Percentiles rank a stretch among this genome's conserved stretches.
Conservation (phyloP, 768 basidiomycete genomes). For the Pholiota microspora region DNA sequence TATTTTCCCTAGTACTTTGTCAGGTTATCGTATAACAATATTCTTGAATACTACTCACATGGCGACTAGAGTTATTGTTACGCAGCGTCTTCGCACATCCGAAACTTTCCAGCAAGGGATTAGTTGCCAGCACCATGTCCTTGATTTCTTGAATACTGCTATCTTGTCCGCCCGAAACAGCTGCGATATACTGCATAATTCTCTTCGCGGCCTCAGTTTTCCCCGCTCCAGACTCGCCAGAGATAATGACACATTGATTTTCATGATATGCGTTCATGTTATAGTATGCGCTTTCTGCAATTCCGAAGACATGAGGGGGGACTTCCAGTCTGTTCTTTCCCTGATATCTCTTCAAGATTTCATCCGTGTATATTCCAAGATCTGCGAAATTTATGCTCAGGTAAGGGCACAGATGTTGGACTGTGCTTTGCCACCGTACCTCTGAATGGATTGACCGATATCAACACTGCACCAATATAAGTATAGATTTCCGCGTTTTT, state of each 20-base stretch:
- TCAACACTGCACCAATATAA: slow-evolving; percentile 96
- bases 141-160: slow-evolving; percentile 96
- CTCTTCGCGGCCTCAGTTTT: slow-evolving; percentile 99
- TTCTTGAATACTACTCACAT: slow-evolving; percentile 55
- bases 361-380: slow-evolving; percentile 97
- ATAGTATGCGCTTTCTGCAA: slow-evolving; percentile 97
- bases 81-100: slow-evolving; percentile 98
- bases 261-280: slow-evolving; percentile 99
- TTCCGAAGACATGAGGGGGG: slow-evolving; percentile 95
- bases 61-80: slow-evolving; percentile 98
- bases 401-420: slow-evolving; percentile 1
- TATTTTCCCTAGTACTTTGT: slow-evolving; percentile 82
- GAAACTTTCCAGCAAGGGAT: slow-evolving; percentile 95
- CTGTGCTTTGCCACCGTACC: slow-evolving; percentile 39
- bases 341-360: slow-evolving; percentile 78
- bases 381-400: slow-evolving; percentile 44
- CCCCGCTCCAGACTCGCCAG: slow-evolving; percentile 97
- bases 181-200: slow-evolving; percentile 99
- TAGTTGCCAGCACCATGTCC: slow-evolving; percentile 99
- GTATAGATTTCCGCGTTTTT: slow-evolving; percentile 96
- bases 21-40: slow-evolving; percentile 11
- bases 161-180: slow-evolving; percentile 86
- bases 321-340: slow-evolving; percentile 99
- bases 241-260: slow-evolving; percentile 99
- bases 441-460: slow-evolving; percentile 99